Conservation (phyloP, 768 basidiomycete species). For the Leccinum variicolor region DNA sequence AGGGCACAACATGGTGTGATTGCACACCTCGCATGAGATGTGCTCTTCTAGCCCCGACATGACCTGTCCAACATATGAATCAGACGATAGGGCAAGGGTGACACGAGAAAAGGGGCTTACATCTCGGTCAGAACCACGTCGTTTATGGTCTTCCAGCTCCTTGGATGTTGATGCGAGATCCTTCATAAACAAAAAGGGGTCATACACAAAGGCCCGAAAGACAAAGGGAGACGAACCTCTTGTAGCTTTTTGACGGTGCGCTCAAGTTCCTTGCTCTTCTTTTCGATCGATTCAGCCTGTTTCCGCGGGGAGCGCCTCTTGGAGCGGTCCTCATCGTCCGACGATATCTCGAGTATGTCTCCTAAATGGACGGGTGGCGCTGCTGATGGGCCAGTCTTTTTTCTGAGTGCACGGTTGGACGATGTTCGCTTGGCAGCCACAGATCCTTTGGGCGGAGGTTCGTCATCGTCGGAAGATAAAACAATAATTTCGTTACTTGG, state of each 20-base stretch:
- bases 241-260: conserved; percentile 41
- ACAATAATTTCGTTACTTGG: conserved; percentile 28
- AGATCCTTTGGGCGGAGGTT: conserved; percentile 19
- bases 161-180: conserved; percentile 14
- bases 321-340: conserved; percentile 44
- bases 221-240: conserved; percentile 34
- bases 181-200: conserved; percentile 1
- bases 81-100: not conserved
- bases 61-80: conserved; percentile 31
- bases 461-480: conserved; percentile 34
- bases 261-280: conserved; percentile 26
- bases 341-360: conserved; percentile 56
- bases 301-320: conserved; percentile 11
- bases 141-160: conserved; percentile 23
- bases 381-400: conserved; percentile 18
- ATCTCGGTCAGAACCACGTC: conserved; percentile 3
- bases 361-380: conserved; percentile 10
- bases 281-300: conserved; percentile 15
- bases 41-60: conserved; percentile 48
- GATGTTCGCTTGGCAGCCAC: conserved; percentile 9
- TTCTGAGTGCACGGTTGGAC: conserved; percentile 7
- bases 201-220: not conserved
- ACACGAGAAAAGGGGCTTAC: not conserved
- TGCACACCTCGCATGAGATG: conserved; percentile 64
- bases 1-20: conserved; percentile 60